A percentile compares a stretch with the other conserved stretches of the same genome.
Evolutionary conservation across 495 filamentous ascomycete genomes (phyloP).

Genomic region (Tuber microsphaerosporum): DNA sequence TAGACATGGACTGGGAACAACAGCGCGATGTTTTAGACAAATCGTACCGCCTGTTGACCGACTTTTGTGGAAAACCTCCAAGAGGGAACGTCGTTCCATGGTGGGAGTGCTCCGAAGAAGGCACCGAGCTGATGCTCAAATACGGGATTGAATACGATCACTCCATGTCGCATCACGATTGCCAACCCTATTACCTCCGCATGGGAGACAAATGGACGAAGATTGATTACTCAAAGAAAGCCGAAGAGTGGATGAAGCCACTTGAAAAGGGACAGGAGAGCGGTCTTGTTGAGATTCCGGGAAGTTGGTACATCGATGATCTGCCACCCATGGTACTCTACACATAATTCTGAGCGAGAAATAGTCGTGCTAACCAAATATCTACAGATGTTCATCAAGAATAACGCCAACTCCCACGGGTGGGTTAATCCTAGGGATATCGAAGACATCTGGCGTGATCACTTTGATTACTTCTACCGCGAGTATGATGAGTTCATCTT

Average conservation of each 20-base stretch:
- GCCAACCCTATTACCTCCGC: constrained; percentile 58
- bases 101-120: constrained; percentile 63
- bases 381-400: constrained; percentile 56
- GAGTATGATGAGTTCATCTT: constrained; percentile 67
- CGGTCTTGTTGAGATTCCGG: constrained; percentile 59
- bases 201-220: constrained; percentile 58
- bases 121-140: constrained; percentile 57
- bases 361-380: background rate
- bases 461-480: constrained; percentile 64
- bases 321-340: constrained; percentile 45
- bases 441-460: constrained; percentile 57
- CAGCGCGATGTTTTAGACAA: constrained; percentile 70
- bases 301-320: constrained; percentile 64
- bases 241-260: constrained; percentile 62
- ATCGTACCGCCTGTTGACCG: constrained; percentile 62
- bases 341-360: constrained; percentile 9
- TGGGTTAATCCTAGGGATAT: constrained; percentile 57
- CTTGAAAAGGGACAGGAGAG: constrained; percentile 50
- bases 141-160: constrained; percentile 69
- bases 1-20: constrained; percentile 64
- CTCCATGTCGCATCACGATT: constrained; percentile 61
- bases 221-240: constrained; percentile 55
- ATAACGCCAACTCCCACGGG: constrained; percentile 53
- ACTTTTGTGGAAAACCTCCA: constrained; percentile 66
- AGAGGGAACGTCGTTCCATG: constrained; percentile 55